phyloP scores from a whole-genome alignment of 129 eudicot species.

The Chrysanthemum lavandulifolium region DNA sequence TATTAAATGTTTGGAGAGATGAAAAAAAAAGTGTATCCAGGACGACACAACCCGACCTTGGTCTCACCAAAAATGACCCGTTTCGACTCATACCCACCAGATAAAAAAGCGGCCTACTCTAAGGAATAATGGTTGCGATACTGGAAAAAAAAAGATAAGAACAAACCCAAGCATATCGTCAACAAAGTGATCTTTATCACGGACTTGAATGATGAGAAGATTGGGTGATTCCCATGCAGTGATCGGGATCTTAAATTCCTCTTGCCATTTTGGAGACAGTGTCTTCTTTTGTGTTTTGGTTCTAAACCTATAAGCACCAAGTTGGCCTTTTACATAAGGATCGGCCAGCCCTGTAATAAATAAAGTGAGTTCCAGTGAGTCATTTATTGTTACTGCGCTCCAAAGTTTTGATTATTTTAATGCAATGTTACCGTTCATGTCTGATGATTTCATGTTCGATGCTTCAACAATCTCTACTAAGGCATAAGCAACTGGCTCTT shows the following conservation, averaged over 20 bases:
- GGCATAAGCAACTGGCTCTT: slow-evolving; percentile 75
- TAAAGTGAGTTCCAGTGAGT: background rate
- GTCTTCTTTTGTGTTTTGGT: slow-evolving; percentile 81
- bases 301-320: slow-evolving; percentile 81
- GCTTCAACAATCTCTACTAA: slow-evolving; percentile 82
- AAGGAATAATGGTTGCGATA: background rate
- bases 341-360: slow-evolving; percentile 73
- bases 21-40: too few species aligned
- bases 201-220: slow-evolving; percentile 65
- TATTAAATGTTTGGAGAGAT: too few species aligned
- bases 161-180: slow-evolving; percentile 85
- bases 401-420: background rate
- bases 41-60: too few species aligned
- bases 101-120: background rate
- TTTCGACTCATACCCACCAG: background rate
- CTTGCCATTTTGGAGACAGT: slow-evolving; percentile 83
- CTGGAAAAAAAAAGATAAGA: background rate
- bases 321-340: slow-evolving; percentile 89
- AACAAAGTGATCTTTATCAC: slow-evolving; percentile 70
- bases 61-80: too few species aligned
- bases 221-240: slow-evolving; percentile 74
- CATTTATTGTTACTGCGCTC: background rate
- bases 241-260: slow-evolving; percentile 89
- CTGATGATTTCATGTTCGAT: slow-evolving; percentile 78
- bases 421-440: slow-evolving; percentile 60